These are phyloP conservation scores for Casaregolazyma lundiana DNA, from an alignment of 1,139 yeast genomes.

Conservation along the genomic window DNA sequence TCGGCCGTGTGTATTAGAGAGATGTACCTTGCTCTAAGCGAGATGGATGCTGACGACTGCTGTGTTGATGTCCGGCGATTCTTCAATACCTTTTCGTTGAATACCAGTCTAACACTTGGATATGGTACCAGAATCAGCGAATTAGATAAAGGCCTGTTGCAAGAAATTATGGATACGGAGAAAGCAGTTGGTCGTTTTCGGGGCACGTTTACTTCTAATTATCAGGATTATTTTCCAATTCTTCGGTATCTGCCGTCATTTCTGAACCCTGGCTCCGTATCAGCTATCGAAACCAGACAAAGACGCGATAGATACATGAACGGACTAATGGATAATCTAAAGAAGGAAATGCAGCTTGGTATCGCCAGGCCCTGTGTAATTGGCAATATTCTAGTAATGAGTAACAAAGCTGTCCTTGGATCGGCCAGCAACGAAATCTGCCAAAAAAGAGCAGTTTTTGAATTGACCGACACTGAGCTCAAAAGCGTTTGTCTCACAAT, in stretches of 20 bases:
- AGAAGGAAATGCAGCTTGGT: slow-evolving; percentile 26
- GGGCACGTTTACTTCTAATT: slow-evolving; percentile 53
- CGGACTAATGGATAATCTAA: slow-evolving; percentile 34
- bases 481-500: slow-evolving; percentile 64
- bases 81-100: slow-evolving; percentile 52
- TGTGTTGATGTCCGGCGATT: slow-evolving; percentile 43
- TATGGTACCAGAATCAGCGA: slow-evolving; percentile 54
- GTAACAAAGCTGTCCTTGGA: slow-evolving; percentile 1
- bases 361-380: slow-evolving; percentile 40
- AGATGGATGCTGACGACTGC: not conserved
- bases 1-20: slow-evolving; percentile 28
- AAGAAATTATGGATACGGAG: slow-evolving; percentile 61
- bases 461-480: slow-evolving; percentile 42
- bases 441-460: slow-evolving; percentile 8
- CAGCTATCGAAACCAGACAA: slow-evolving; percentile 38
- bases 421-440: not conserved
- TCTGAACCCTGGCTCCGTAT: slow-evolving; percentile 5
- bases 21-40: not conserved
- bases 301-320: slow-evolving; percentile 56
- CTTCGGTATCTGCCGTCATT: slow-evolving; percentile 37
- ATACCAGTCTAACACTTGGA: slow-evolving; percentile 53
- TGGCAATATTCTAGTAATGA: slow-evolving; percentile 38
- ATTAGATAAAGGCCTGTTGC: slow-evolving; percentile 41
- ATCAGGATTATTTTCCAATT: slow-evolving; percentile 58
- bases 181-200: slow-evolving; percentile 57